Evolutionary conservation across 2,329 filamentous ascomycete species (phyloP).

Genomic region (Exophiala sp.): DNA sequence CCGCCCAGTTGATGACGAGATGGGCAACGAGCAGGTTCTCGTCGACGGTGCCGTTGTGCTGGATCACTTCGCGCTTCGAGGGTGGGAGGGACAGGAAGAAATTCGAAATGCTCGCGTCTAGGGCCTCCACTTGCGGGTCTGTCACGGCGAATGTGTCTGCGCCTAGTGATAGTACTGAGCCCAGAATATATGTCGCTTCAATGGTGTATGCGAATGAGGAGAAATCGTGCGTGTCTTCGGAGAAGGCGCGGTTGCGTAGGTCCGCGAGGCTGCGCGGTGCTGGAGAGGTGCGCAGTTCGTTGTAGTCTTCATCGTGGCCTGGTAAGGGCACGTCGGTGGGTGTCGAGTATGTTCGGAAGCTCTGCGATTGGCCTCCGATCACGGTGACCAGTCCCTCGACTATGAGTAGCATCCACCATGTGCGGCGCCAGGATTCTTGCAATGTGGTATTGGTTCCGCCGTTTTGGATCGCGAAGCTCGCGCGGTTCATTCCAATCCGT

Average conservation of each 20-base stretch:
- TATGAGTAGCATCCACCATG: constrained; percentile 85
- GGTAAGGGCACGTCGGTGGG: constrained; percentile 69
- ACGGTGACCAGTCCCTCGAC: constrained; percentile 79
- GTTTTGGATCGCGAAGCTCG: constrained; percentile 47
- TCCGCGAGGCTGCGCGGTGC: constrained; percentile 52
- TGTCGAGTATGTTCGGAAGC: constrained; percentile 54
- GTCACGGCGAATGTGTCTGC: constrained; percentile 30
- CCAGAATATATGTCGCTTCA: constrained; percentile 71
- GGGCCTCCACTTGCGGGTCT: constrained; percentile 50
- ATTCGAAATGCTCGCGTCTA: constrained; percentile 56
- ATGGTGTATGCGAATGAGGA: constrained; percentile 83
- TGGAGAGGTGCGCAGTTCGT: constrained; percentile 50
- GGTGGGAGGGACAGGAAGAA: constrained; percentile 75
- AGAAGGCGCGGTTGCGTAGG: constrained; percentile 64
- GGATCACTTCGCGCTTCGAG: constrained; percentile 63
- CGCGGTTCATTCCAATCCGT: constrained; percentile 67
- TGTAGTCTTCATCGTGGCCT: constrained; percentile 68
- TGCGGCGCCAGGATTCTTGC: constrained; percentile 78
- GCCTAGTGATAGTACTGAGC: constrained; percentile 58
- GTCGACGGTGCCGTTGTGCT: constrained; percentile 65
- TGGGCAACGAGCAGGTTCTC: constrained; percentile 49
- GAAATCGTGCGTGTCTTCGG: constrained; percentile 62
- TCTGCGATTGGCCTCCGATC: constrained; percentile 41
- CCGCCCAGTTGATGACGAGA: constrained; percentile 40
- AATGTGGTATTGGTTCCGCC: constrained; percentile 56